Conservation (phyloP, 1,284 basidiomycete genomes). For the Afroboletus lepidellus region DNA sequence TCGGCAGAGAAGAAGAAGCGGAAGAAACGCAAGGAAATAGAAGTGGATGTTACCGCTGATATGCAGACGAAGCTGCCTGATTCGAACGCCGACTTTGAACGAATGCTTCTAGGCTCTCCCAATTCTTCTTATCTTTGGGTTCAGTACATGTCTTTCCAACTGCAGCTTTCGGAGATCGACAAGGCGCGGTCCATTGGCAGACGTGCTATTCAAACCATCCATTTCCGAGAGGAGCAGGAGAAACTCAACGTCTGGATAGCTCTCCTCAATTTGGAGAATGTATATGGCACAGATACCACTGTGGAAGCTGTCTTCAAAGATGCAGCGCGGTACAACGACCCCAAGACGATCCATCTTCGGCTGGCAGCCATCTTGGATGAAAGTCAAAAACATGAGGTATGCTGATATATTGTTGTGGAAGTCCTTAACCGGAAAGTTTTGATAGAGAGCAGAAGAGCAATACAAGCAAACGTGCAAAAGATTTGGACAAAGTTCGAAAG, state of each 20-base stretch:
- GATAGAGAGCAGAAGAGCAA: conserved; percentile 83
- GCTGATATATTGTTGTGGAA: conserved; percentile 18
- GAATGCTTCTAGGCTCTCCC: conserved; percentile 91
- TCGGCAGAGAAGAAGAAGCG: conserved; percentile 57
- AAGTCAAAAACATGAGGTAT: conserved; percentile 77
- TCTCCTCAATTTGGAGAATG: conserved; percentile 91
- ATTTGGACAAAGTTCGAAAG: conserved; percentile 88
- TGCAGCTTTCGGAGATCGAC: conserved; percentile 93
- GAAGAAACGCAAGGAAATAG: conserved; percentile 66
- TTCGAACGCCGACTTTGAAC: conserved; percentile 93
- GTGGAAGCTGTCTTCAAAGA: conserved; percentile 85
- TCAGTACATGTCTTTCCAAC: conserved; percentile 98
- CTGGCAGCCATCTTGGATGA: conserved; percentile 85
- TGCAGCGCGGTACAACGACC: conserved; percentile 88
- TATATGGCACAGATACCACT: conserved; percentile 84
- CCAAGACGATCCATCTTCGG: conserved; percentile 85
- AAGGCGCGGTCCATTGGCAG: conserved; percentile 88
- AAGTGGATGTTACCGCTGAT: conserved; percentile 82
- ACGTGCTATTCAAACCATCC: conserved; percentile 86
- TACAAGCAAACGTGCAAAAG: conserved; percentile 87
- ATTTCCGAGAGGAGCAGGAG: conserved; percentile 95
- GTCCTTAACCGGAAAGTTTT: conserved; percentile 7
- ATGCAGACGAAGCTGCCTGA: conserved; percentile 85
- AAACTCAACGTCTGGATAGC: conserved; percentile 98
- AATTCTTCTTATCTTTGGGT: conserved; percentile 99